A percentile compares a stretch with the other conserved stretches of the same genome.
Conservation (phyloP, 345 rosid species). For the Eucalyptus shirleyi region DNA sequence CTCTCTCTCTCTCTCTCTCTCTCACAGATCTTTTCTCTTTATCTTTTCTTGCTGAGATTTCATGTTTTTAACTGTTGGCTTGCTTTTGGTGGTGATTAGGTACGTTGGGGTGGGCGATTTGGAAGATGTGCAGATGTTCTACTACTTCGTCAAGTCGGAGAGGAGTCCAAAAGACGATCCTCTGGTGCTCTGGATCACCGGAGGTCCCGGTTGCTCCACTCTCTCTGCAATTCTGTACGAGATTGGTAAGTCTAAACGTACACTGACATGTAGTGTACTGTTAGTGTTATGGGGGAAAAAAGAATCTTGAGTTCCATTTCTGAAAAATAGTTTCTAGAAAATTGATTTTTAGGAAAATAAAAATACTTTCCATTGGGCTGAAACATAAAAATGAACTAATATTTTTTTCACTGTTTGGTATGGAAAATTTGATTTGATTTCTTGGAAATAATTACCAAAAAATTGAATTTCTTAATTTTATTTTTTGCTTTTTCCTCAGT, state of each 20-base stretch:
- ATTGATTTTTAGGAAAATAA: too few species aligned
- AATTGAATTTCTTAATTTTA: too few species aligned
- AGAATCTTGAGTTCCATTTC: accelerated
- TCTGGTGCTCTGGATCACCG: conserved; percentile 10
- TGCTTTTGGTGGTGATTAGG: not conserved
- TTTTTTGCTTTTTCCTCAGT: too few species aligned
- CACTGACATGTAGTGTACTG: accelerated
- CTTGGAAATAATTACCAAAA: too few species aligned
- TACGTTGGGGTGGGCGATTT: conserved; percentile 5
- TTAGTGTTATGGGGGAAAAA: too few species aligned
- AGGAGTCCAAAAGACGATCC: conserved; percentile 8
- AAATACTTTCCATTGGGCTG: too few species aligned
- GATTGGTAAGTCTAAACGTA: not conserved
- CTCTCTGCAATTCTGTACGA: conserved; percentile 4
- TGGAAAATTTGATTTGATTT: too few species aligned
- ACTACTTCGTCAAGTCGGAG: conserved; percentile 8
- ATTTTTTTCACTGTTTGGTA: too few species aligned
- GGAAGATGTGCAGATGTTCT: conserved; percentile 12
- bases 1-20: not conserved
- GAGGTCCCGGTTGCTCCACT: conserved; percentile 20
- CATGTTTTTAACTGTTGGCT: not conserved
- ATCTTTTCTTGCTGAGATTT: not conserved
- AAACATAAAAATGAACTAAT: too few species aligned
- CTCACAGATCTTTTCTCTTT: not conserved
- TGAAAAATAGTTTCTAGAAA: too few species aligned